phyloP scores from a whole-genome alignment of 345 rosid species.

The Psidium friedrichsthalianum region DNA sequence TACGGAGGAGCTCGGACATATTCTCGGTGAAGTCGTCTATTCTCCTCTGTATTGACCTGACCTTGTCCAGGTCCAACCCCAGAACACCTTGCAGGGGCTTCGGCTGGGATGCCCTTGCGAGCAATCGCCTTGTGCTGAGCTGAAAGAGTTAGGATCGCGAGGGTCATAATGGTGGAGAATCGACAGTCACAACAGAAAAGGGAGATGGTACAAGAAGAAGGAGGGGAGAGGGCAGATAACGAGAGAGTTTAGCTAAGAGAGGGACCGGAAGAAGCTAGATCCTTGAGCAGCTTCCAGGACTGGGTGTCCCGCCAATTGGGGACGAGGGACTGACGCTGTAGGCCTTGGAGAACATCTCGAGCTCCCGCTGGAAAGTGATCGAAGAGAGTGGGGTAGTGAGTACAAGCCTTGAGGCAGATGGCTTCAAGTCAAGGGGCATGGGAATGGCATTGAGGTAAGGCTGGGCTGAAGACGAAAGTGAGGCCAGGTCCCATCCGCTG shows the following conservation, averaged over 20 bases:
- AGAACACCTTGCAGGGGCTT: slow-evolving; percentile 69
- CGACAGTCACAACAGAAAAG: neutral
- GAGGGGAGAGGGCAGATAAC: neutral
- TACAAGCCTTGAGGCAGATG: slow-evolving; percentile 71
- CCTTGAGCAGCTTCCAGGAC: slow-evolving; percentile 89
- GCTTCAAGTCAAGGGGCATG: slow-evolving; percentile 73
- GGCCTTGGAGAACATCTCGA: slow-evolving; percentile 69
- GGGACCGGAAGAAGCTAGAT: slow-evolving; percentile 82
- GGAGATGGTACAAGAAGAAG: neutral
- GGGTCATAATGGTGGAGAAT: neutral
- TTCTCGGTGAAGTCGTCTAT: slow-evolving; percentile 53
- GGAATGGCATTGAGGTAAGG: slow-evolving; percentile 77
- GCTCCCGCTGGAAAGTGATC: slow-evolving; percentile 94
- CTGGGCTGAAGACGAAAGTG: slow-evolving; percentile 85
- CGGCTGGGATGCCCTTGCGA: slow-evolving; percentile 45
- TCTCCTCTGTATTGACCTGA: slow-evolving; percentile 58
- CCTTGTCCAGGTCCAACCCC: slow-evolving; percentile 76
- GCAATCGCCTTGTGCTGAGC: slow-evolving; percentile 86
- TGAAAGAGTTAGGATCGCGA: slow-evolving; percentile 19
- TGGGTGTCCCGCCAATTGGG: slow-evolving; percentile 59
- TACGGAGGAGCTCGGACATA: slow-evolving; percentile 80
- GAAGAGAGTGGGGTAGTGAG: slow-evolving; percentile 83
- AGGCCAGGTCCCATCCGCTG: slow-evolving; percentile 78
- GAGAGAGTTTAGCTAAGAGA: neutral
- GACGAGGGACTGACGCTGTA: slow-evolving; percentile 32